Percentiles rank a stretch among this genome's conserved stretches.
These are phyloP conservation scores for Candida frijolesensis DNA, from an alignment of 1,139 yeast genomes.

Conservation along the genomic window DNA sequence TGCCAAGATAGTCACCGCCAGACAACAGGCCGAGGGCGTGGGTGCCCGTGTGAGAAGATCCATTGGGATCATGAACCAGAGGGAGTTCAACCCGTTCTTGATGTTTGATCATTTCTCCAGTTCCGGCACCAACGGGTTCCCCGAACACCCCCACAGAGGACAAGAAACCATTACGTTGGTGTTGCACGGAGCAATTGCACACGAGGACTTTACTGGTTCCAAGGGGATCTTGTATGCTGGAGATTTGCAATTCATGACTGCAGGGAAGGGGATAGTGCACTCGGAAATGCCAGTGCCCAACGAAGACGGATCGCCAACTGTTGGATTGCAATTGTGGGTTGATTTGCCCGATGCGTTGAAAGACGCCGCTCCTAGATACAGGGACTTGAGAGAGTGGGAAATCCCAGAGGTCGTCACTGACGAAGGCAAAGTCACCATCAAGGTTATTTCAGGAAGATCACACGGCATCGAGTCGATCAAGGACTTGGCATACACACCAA, in stretches of 20 bases:
- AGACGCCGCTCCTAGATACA: constrained; percentile 72
- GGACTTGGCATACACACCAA: constrained; percentile 84
- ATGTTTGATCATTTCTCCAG: constrained; percentile 78
- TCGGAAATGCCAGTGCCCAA: constrained; percentile 80
- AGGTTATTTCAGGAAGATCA: constrained; percentile 76
- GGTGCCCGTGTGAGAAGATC: constrained; percentile 87
- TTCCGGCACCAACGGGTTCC: constrained; percentile 69
- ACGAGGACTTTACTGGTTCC: constrained; percentile 89
- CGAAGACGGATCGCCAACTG: constrained; percentile 57
- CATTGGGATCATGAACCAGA: constrained; percentile 66
- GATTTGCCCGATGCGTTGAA: constrained; percentile 77
- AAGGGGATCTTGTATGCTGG: constrained; percentile 80
- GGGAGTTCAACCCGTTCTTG: constrained; percentile 81
- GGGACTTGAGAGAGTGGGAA: constrained; percentile 73
- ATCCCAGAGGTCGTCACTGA: constrained; percentile 68
- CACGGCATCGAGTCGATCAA: constrained; percentile 74
- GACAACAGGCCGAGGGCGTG: constrained; percentile 82
- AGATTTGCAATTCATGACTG: constrained; percentile 93
- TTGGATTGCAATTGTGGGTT: constrained; percentile 90
- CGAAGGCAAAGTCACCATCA: constrained; percentile 64
- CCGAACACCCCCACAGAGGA: constrained; percentile 92
- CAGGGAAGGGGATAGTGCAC: constrained; percentile 87
- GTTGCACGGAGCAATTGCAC: constrained; percentile 77
- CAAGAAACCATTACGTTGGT: constrained; percentile 86
- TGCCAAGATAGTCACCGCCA: constrained; percentile 60